These are phyloP conservation scores for Ogataea sp. DNA, from an alignment of 805 yeast species.

Conservation along the genomic window DNA sequence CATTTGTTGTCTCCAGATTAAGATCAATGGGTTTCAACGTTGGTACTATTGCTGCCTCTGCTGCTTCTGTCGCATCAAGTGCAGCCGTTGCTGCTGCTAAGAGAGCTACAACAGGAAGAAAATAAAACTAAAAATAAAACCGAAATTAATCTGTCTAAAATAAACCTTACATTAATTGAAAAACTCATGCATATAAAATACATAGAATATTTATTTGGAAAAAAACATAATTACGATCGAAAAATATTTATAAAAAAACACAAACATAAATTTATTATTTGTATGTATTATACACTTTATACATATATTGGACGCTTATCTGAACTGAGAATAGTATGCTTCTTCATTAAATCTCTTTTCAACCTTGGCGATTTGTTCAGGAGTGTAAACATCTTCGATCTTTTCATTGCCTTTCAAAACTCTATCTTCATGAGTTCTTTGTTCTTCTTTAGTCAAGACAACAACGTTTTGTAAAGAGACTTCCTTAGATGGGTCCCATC, in stretches of 20 bases:
- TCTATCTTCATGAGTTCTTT: conserved; percentile 65
- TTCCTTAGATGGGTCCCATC: conserved; percentile 73
- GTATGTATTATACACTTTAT: not conserved
- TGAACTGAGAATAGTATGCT: conserved; percentile 54
- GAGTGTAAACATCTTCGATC: conserved; percentile 54
- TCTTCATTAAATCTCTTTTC: conserved; percentile 68
- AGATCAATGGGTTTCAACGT: conserved; percentile 76
- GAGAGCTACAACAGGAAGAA: conserved; percentile 8
- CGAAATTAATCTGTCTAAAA: too few species aligned
- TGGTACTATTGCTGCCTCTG: conserved; percentile 40
- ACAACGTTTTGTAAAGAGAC: conserved; percentile 73
- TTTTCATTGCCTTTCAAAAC: conserved; percentile 63
- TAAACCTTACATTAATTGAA: too few species aligned
- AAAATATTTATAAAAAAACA: conserved; percentile 51
- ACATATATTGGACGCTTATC: conserved; percentile 10
- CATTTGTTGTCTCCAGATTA: conserved; percentile 57
- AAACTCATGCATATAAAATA: too few species aligned
- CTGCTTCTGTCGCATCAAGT: conserved; percentile 9
- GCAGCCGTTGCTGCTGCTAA: not conserved
- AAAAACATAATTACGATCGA: conserved; percentile 39
- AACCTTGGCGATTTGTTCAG: conserved; percentile 49
- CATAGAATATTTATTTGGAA: too few species aligned
- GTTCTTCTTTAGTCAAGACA: conserved; percentile 84
- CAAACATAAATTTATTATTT: too few species aligned
- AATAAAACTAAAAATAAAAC: too few species aligned